Evolutionary conservation across 192 early-diverging fungal genomes (phyloP), one percentile per base, ranked within the genome.

Genomic region (Entomortierella lignicola): DNA sequence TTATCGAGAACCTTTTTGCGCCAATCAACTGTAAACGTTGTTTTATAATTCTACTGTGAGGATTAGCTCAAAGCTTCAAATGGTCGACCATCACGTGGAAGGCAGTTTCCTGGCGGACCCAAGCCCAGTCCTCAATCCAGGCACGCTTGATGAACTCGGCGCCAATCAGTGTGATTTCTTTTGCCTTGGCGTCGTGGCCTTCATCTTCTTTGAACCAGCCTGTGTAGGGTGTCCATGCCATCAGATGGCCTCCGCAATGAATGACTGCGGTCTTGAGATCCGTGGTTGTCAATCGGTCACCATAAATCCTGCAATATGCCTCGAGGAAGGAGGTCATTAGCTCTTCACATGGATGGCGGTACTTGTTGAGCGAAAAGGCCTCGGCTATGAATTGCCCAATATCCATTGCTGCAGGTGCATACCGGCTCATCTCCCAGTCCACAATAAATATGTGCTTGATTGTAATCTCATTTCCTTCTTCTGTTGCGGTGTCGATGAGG

Each of bases 61-160:
- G 58, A 54, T 61, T 61, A 20, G 30, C 23, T 63, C 51, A 71
- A 63, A 71, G 52, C 26, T 71, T 55, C 69, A 71, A 71, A 63
- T 71, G 60, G 59, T 71, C 60, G 59, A 71, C 41, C 69, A 71
- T 56, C 52, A 71, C 69, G 51, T 51, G 59, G 60, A 71, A 56
- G 60, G 69, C 52, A 55, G 69, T 71, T 61, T 62, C 60, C 41
- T 71, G 59, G 59, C 69, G 69, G 69, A 71, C n/a, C 81, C 81
- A 82, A 53, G 81, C 47, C 81, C 81, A 82, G 44, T 82, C 72
- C 56, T 77, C 81, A 42, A 29, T 54, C 81, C 81, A 82, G 44
- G 81, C 81, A 41, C 29, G 81, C 53, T 60, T 63, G 39, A 82
- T 55, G 43, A 69, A 82, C 56, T 82, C 72, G 48, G 62, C 54